Evolutionary conservation across 2,329 filamentous ascomycete genomes (phyloP), one percentile per base, ranked within the genome.

Genomic region (Colletotrichum tanaceti): DNA sequence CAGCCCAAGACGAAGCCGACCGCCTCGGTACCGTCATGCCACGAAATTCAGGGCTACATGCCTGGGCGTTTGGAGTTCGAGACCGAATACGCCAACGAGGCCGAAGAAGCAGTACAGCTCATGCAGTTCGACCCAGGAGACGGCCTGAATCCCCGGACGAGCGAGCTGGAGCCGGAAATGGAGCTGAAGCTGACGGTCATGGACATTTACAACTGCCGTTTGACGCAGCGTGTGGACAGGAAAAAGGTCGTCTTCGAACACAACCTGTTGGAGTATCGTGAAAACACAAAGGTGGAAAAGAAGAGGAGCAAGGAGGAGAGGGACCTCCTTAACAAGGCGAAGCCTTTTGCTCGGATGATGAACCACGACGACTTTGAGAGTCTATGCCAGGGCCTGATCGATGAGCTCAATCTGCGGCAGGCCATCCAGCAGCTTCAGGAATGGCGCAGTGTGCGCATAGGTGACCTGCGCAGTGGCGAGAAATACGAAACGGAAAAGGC

Each of bases 21-120:
- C 0, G 94, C 94, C 10, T 97, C 93, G 82, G 94, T 98, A 3
- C 96, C 96, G 0, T 91, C 94, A 41, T 99, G 96, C 79, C 96
- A 99, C 82, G 96, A 99, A 80, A 96, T 99, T 44, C 94, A 98
- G 79, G 96, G 96, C 3, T 99, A 97, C 78, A 99, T 99, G 96
- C 96, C 96, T 3, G 96, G 96, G 52, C 93, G 96, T 47, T 81
- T 99, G 72, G 96, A 99, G 76, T 99, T 99, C 72, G 96, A 99
- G 84, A 98, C 93, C 0, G 96, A 99, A 75, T 96, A 97, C 77
- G 93, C 95, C 75, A 99, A 99, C 75, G 96, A 99, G 75, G 96
- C 96, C 0, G 96, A 99, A 81, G 97, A 98, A 80, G 95, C 95
- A 0, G 96, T 99, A 2, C 96, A 99, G 78, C 90, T 97, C 71